A percentile compares a stretch with the other conserved stretches of the same genome.
Conservation (phyloP, 1,139 yeast genomes). For the Nadsonia commutata region DNA sequence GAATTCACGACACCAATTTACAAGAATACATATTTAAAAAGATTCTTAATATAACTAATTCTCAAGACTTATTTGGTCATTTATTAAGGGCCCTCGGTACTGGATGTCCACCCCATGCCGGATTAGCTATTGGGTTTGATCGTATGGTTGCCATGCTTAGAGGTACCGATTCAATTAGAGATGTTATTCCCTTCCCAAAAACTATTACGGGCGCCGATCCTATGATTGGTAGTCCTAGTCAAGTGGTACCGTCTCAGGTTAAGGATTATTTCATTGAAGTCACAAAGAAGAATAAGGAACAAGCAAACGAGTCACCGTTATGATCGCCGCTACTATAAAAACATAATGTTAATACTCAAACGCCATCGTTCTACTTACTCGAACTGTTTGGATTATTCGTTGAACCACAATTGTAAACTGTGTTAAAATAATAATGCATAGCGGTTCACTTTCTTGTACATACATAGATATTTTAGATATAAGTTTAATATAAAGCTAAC, state of each 20-base stretch:
- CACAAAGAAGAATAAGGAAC: background rate
- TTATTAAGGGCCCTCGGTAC: conserved; percentile 62
- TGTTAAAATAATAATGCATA: no score
- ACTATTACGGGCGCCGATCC: conserved; percentile 79
- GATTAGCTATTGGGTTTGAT: conserved; percentile 89
- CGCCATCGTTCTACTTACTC: no score
- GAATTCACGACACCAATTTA: conserved; percentile 73
- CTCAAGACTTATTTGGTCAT: conserved; percentile 70
- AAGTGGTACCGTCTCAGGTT: conserved; percentile 36
- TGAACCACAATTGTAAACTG: no score
- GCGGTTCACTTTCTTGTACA: no score
- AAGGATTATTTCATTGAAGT: conserved; percentile 12
- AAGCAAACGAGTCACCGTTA: no score
- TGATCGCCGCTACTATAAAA: no score
- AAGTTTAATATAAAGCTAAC: no score
- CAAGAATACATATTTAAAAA: conserved; percentile 44
- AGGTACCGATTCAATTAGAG: conserved; percentile 64
- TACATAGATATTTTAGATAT: no score
- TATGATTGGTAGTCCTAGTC: conserved; percentile 75
- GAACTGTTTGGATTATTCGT: no score
- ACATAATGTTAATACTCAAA: no score
- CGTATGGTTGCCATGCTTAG: conserved; percentile 81
- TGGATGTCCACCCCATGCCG: conserved; percentile 99
- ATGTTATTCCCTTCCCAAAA: conserved; percentile 93
- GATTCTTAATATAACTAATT: conserved; percentile 26